Base-by-base conservation (phyloP, 352 stramenopile genomes). In the Peronosclerospora sorghi region DNA sequence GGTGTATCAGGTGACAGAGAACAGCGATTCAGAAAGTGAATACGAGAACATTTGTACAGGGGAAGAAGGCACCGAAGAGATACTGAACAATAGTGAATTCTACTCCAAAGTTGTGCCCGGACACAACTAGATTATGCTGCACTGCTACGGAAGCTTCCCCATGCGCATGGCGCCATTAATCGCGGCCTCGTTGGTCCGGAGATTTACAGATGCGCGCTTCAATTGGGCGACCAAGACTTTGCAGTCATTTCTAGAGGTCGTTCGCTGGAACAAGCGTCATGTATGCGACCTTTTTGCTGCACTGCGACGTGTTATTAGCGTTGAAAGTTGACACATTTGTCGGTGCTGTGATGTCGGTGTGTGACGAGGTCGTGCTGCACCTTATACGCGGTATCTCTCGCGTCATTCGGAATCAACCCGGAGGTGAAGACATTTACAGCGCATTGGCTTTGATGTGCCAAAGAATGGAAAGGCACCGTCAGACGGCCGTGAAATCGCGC, bases 211-310 rank as follows among this genome's bases (percentile, higher is more conserved):
- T 37, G 68, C 45, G 29, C 65, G 73, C 39, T 83, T 86, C 45
- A 87, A 90, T 48, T 90, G 78, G 78, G 48, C 65, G 27, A 87
- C 62, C 12, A 86, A 90, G 59, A 90, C 77, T 32, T 54, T 90
- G 48, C 77, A 86, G 55, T 87, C 74, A 13, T 90, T 90, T 40
- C 36, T 90, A n/a, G 77, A 90, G 45, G 43, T 87, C 7, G 56
- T 69, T 9, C 78, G 74, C 53, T 90, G 74, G 74, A n/a, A 53
- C 32, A 17, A 86, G 73, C 54, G 73, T 87, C 37, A 85, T 71
- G 46, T 68, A 59, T 48, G 74, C 65, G 4, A 61, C 73, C 20
- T 81, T 74, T 39, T 82, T 64, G 44, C 51, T 87, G 9, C 68
- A 81, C 24, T 54, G 55, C 19, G 73, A 90, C 51, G 52, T 56